These are phyloP conservation scores for button mushroom (Agaricus bisporus) DNA, from an alignment of 768 basidiomycete genomes.

Conservation along the genomic window DNA sequence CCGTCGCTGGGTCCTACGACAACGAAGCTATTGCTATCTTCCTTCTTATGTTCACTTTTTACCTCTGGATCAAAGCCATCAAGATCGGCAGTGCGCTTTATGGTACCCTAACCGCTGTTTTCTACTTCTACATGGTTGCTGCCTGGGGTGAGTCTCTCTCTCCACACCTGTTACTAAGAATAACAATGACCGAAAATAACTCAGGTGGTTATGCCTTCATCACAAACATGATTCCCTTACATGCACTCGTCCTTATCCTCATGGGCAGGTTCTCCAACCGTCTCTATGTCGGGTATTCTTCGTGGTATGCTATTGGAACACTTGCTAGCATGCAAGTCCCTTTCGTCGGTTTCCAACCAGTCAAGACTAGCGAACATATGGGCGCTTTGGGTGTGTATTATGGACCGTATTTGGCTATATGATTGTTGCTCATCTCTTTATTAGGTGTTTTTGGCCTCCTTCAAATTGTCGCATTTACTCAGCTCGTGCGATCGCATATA, in stretches of 20 bases:
- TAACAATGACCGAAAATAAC: constrained; percentile 1
- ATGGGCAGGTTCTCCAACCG: constrained; percentile 95
- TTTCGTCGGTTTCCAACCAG: constrained; percentile 99
- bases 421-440: constrained; percentile 6
- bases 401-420: constrained; percentile 5
- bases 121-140: constrained; percentile 99
- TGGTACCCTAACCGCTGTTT: constrained; percentile 85
- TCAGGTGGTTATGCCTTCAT: constrained; percentile 97
- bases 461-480: constrained; percentile 91
- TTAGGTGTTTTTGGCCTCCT: constrained; percentile 91
- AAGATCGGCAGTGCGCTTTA: constrained; percentile 91
- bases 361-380: constrained; percentile 98
- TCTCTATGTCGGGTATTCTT: constrained; percentile 91
- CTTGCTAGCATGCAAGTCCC: constrained; percentile 99
- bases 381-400: constrained; percentile 74
- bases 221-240: constrained; percentile 99
- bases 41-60: constrained; percentile 99
- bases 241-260: constrained; percentile 87
- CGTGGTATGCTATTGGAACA: constrained; percentile 98
- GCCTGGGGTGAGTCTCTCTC: constrained; percentile 76
- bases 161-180: background rate
- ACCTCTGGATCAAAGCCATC: constrained; percentile 92
- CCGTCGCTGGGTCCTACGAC: constrained; percentile 98
- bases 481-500: constrained; percentile 83
- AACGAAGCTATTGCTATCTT: constrained; percentile 99